A percentile compares a stretch with the other conserved stretches of the same genome.
phyloP scores from a whole-genome alignment of 768 basidiomycete genomes.

The Suillus brevipes region DNA sequence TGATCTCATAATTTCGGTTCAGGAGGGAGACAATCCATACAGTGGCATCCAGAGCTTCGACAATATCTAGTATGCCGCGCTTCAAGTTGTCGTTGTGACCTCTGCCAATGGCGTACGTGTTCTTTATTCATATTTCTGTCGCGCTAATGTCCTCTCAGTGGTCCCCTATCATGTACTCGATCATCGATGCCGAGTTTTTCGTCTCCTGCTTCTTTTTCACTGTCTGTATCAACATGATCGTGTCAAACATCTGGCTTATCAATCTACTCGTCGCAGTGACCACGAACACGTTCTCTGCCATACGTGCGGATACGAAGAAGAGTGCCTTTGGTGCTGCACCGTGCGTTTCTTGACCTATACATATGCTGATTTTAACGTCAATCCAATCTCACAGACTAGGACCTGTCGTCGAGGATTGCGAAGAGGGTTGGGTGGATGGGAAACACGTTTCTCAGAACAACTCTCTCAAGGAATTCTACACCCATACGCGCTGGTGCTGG shows the following conservation, averaged over 20 bases:
- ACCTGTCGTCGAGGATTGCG: slow-evolving; percentile 51
- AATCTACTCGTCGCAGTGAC: slow-evolving; percentile 96
- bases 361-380: not conserved
- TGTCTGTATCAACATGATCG: slow-evolving; percentile 70
- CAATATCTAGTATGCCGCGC: slow-evolving; percentile 73
- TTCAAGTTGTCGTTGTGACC: slow-evolving; percentile 86
- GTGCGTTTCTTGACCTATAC: slow-evolving; percentile 16
- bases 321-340: slow-evolving; percentile 85
- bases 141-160: slow-evolving; percentile 45
- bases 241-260: slow-evolving; percentile 93
- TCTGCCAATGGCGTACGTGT: slow-evolving; percentile 70
- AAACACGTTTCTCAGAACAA: slow-evolving; percentile 46
- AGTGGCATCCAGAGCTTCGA: slow-evolving; percentile 79
- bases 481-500: slow-evolving; percentile 70
- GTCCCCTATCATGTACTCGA: slow-evolving; percentile 80
- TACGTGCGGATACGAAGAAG: slow-evolving; percentile 80
- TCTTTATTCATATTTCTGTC: slow-evolving; percentile 4
- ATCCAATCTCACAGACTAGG: slow-evolving; percentile 33
- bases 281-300: slow-evolving; percentile 88
- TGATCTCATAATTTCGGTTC: not conserved
- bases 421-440: slow-evolving; percentile 62
- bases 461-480: slow-evolving; percentile 53
- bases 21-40: slow-evolving; percentile 71
- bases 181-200: slow-evolving; percentile 90
- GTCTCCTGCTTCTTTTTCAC: slow-evolving; percentile 89